Percentiles rank a stretch among this genome's conserved stretches.
Evolutionary conservation across 1,284 basidiomycete genomes (phyloP).

Genomic region (Ceratobasidium sp.): DNA sequence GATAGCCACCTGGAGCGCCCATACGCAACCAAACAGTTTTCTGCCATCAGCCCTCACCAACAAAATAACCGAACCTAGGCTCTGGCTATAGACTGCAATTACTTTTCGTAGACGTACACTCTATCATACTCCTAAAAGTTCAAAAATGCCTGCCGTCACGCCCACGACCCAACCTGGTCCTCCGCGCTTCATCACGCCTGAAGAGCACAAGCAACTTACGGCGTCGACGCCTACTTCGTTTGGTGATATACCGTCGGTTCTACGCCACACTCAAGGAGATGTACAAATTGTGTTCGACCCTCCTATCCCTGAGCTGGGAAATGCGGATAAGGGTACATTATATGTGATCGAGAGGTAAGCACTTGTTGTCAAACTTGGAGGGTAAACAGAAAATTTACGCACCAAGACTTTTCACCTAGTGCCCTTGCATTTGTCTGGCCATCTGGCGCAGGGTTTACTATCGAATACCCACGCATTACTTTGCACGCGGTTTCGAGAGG

Average conservation of each 20-base stretch:
- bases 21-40: slow-evolving; percentile 7
- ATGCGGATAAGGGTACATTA: slow-evolving; percentile 70
- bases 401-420: slow-evolving; percentile 56
- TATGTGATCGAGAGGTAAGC: slow-evolving; percentile 84
- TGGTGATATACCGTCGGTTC: slow-evolving; percentile 79
- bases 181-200: slow-evolving; percentile 70
- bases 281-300: slow-evolving; percentile 77
- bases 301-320: slow-evolving; percentile 65
- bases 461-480: slow-evolving; percentile 86
- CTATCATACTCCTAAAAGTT: neutral
- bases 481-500: slow-evolving; percentile 87
- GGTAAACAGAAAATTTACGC: neutral
- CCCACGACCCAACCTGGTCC: slow-evolving; percentile 61
- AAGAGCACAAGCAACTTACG: slow-evolving; percentile 73
- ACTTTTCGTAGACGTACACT: neutral
- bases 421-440: slow-evolving; percentile 79
- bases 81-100: too few relatives aligned
- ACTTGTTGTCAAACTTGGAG: slow-evolving; percentile 23
- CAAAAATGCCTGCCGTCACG: slow-evolving; percentile 51
- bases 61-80: neutral
- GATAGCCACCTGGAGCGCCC: neutral
- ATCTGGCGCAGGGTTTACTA: slow-evolving; percentile 75
- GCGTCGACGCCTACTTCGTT: slow-evolving; percentile 84
- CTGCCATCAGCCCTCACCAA: neutral
- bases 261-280: slow-evolving; percentile 75